Conservation (phyloP, 805 yeast species). For the Yueomyces sp. region DNA sequence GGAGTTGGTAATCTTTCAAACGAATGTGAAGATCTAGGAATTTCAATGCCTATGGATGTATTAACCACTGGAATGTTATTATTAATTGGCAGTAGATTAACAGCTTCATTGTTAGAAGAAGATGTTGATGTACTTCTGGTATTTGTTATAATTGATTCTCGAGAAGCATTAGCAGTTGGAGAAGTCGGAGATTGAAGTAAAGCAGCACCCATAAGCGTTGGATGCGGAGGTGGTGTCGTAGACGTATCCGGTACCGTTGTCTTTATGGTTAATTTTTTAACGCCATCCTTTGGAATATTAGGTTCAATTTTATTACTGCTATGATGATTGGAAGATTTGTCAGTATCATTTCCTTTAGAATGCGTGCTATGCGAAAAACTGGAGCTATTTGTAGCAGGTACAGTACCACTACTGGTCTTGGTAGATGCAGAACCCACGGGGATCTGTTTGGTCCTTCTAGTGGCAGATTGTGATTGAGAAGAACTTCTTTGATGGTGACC, state of each 20-base stretch:
- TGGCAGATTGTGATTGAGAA: background rate
- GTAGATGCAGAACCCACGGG: slow-evolving; percentile 4
- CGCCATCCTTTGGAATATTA: background rate
- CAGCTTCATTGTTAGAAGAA: background rate
- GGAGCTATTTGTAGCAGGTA: background rate
- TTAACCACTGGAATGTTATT: slow-evolving; percentile 5
- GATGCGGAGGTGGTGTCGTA: slow-evolving; percentile 7
- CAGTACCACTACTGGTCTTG: slow-evolving; percentile 1
- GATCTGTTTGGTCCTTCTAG: background rate
- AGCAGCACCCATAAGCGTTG: slow-evolving; percentile 18
- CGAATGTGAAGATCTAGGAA: slow-evolving; percentile 33
- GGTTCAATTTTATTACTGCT: background rate
- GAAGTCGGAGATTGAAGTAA: slow-evolving; percentile 7
- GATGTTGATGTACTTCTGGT: background rate
- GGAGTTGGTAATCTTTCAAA: slow-evolving; percentile 48
- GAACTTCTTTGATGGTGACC: background rate
- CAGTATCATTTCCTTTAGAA: background rate
- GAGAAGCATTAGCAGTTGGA: slow-evolving; percentile 1
- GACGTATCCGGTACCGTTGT: background rate
- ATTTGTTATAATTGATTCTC: background rate
- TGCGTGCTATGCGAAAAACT: background rate
- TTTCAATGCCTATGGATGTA: slow-evolving; percentile 13
- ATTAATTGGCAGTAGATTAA: background rate
- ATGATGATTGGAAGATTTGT: background rate
- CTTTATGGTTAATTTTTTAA: background rate